Percentiles rank a stretch among this genome's conserved stretches.
Conservation (phyloP, 768 basidiomycete species). For the Tricholoma flavovirens region DNA sequence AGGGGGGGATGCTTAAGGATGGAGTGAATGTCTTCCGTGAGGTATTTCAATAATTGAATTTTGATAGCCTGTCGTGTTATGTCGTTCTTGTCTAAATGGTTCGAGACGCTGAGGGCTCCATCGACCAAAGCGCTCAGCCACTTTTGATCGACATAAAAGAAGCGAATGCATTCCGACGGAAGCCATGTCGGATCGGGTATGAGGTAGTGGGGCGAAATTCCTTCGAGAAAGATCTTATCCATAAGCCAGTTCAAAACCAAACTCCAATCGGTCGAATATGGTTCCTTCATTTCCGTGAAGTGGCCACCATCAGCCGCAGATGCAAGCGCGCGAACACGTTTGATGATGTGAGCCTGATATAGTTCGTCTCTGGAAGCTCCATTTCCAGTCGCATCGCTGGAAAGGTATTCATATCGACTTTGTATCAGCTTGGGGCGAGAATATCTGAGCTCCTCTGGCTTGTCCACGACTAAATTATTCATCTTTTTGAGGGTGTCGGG, state of each 20-base stretch:
- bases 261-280: not conserved
- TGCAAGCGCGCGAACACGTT: not conserved
- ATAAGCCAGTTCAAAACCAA: not conserved
- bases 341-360: too few species aligned
- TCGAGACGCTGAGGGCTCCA: not conserved
- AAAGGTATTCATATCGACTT: not conserved
- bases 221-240: not conserved
- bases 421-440: not conserved
- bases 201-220: conserved; percentile 1
- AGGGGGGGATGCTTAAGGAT: conserved; percentile 1
- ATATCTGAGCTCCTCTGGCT: too few species aligned
- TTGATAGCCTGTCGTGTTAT: not conserved
- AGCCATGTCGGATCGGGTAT: conserved; percentile 3
- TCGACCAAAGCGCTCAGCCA: conserved; percentile 3
- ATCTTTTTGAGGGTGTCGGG: too few species aligned
- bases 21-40: not conserved
- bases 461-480: too few species aligned
- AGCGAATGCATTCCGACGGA: conserved; percentile 1
- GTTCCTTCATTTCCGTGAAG: not conserved
- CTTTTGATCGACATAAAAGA: conserved; percentile 2
- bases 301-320: not conserved
- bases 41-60: not conserved
- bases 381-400: too few species aligned
- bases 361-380: too few species aligned
- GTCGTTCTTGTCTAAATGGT: conserved; percentile 4